phyloP scores from a whole-genome alignment of 148 eudicot genomes.

The Rhododendron henanense region DNA sequence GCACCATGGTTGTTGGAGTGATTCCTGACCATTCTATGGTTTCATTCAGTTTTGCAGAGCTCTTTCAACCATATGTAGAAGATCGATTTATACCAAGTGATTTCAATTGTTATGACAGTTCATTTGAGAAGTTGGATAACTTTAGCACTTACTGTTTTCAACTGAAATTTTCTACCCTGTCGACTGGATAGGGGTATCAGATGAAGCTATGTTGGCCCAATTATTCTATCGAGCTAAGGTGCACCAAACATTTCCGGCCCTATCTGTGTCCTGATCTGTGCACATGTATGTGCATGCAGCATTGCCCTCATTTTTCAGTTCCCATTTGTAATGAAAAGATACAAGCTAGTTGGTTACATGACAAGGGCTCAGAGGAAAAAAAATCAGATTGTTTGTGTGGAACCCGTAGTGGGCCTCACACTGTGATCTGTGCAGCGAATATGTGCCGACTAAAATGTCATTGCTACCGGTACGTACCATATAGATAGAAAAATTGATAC shows the following conservation, averaged over 20 bases:
- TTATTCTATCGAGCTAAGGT: neutral
- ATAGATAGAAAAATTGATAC: too few relatives aligned
- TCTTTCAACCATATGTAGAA: neutral
- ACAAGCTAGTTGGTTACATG: neutral
- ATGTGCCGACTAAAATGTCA: too few relatives aligned
- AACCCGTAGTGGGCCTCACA: too few relatives aligned
- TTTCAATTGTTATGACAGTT: neutral
- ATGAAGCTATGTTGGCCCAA: neutral
- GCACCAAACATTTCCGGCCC: neutral
- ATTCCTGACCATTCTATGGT: neutral
- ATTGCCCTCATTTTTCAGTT: neutral
- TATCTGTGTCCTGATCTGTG: neutral
- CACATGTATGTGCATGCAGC: neutral
- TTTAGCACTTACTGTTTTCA: neutral
- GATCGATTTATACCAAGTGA: neutral
- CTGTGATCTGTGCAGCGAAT: too few relatives aligned
- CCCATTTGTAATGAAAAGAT: neutral
- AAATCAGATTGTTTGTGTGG: too few relatives aligned
- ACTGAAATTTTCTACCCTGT: neutral
- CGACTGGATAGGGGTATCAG: neutral
- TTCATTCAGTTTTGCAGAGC: constrained; percentile 6
- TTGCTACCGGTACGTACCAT: too few relatives aligned
- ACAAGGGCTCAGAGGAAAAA: neutral
- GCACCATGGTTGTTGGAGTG: constrained; percentile 81
- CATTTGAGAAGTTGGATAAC: neutral